These are phyloP conservation scores for Chalciporus piperatus DNA, from an alignment of 768 basidiomycete genomes.

Conservation along the genomic window DNA sequence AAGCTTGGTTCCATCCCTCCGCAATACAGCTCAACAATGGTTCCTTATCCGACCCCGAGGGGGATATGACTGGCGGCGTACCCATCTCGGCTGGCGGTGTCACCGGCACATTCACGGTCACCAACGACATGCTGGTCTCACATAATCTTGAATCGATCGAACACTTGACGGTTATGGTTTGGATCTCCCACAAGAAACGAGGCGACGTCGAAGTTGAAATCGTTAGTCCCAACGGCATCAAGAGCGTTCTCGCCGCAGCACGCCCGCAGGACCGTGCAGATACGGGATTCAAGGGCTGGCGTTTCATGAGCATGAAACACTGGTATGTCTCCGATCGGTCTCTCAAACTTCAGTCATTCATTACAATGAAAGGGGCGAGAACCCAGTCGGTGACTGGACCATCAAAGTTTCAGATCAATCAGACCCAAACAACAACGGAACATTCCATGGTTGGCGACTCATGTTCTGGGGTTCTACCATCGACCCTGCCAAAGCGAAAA, in stretches of 20 bases:
- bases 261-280: constrained; percentile 61
- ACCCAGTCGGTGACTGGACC: constrained; percentile 88
- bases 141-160: constrained; percentile 88
- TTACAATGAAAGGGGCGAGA: constrained; percentile 71
- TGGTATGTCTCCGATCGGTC: constrained; percentile 52
- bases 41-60: constrained; percentile 44
- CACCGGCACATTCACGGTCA: constrained; percentile 60
- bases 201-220: constrained; percentile 95
- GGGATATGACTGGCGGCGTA: constrained; percentile 58
- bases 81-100: constrained; percentile 67
- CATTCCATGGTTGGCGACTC: constrained; percentile 90
- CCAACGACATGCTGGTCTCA: constrained; percentile 58
- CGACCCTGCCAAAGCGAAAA: constrained; percentile 63
- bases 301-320: constrained; percentile 98
- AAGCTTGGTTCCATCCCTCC: constrained; percentile 82
- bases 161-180: constrained; percentile 89
- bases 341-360: constrained; percentile 13
- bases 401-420: constrained; percentile 81
- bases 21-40: constrained; percentile 65
- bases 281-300: constrained; percentile 89
- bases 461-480: constrained; percentile 87
- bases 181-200: constrained; percentile 82
- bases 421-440: constrained; percentile 53
- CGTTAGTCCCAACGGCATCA: constrained; percentile 79
- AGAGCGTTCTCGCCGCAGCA: constrained; percentile 75